These are phyloP conservation scores for Plectosphaerella plurivora DNA, from an alignment of 2,329 filamentous ascomycete species.

Conservation along the genomic window DNA sequence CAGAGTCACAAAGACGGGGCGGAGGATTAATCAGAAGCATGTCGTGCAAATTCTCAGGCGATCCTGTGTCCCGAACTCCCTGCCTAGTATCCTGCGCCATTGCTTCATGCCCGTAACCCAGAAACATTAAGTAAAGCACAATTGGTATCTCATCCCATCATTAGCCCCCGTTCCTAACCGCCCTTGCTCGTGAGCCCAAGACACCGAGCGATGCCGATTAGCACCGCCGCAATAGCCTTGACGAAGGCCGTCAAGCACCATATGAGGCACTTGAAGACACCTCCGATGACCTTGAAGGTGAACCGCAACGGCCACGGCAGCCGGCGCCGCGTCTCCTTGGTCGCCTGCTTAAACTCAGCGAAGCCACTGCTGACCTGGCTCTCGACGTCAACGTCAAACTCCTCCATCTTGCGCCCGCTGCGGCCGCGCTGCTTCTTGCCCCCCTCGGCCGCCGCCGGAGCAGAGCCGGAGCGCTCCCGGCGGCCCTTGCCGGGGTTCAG, in stretches of 20 bases:
- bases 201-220: slow-evolving; percentile 47
- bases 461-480: slow-evolving; percentile 19
- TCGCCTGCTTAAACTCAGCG: slow-evolving; percentile 30
- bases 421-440: slow-evolving; percentile 18
- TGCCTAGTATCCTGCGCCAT: too few species aligned
- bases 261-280: slow-evolving; percentile 52
- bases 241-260: slow-evolving; percentile 54
- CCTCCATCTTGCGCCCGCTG: slow-evolving; percentile 38
- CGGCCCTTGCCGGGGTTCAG: not conserved
- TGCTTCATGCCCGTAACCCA: too few species aligned
- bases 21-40: too few species aligned
- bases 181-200: slow-evolving; percentile 24
- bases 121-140: too few species aligned
- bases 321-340: slow-evolving; percentile 37
- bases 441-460: slow-evolving; percentile 14
- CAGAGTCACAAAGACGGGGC: too few species aligned
- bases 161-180: not conserved
- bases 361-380: slow-evolving; percentile 49
- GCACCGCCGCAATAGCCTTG: slow-evolving; percentile 46
- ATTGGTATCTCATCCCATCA: not conserved
- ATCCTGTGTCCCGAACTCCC: too few species aligned
- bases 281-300: slow-evolving; percentile 45
- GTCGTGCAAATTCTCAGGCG: too few species aligned
- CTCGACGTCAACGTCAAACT: slow-evolving; percentile 59
- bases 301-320: slow-evolving; percentile 45